Evolutionary conservation across 371 early-diverging fungal genomes (phyloP).

Genomic region (Nematocida sp.): DNA sequence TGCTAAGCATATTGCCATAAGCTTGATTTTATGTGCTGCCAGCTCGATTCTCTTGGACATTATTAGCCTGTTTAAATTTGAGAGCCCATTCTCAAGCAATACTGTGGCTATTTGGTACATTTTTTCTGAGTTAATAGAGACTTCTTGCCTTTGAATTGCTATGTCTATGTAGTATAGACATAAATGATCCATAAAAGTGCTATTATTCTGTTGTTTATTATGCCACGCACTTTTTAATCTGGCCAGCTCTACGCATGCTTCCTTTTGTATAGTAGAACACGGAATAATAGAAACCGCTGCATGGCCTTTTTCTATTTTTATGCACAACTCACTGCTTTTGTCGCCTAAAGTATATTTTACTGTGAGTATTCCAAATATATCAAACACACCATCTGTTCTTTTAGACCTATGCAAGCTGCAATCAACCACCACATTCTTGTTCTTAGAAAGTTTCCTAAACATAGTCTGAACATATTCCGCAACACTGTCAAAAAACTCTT

Average conservation of each 20-base stretch:
- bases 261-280: not conserved
- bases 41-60: not conserved
- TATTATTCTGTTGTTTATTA: not conserved
- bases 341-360: not conserved
- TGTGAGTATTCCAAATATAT: not conserved
- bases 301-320: not conserved
- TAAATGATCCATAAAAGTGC: not conserved
- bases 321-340: not conserved
- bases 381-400: not conserved
- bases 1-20: not conserved
- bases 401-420: not conserved
- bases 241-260: not conserved
- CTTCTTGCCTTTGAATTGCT: not conserved
- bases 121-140: not conserved
- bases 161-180: not conserved
- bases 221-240: not conserved
- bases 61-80: not conserved
- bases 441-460: not conserved
- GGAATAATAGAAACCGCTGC: not conserved
- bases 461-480: not conserved
- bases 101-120: not conserved
- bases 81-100: too few species aligned
- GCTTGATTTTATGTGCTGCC: not conserved
- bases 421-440: not conserved
- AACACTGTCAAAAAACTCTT: not conserved